Evolutionary conservation across 768 basidiomycete genomes (phyloP), one percentile per base, ranked within the genome.

Genomic region (Mycena epipterygia): DNA sequence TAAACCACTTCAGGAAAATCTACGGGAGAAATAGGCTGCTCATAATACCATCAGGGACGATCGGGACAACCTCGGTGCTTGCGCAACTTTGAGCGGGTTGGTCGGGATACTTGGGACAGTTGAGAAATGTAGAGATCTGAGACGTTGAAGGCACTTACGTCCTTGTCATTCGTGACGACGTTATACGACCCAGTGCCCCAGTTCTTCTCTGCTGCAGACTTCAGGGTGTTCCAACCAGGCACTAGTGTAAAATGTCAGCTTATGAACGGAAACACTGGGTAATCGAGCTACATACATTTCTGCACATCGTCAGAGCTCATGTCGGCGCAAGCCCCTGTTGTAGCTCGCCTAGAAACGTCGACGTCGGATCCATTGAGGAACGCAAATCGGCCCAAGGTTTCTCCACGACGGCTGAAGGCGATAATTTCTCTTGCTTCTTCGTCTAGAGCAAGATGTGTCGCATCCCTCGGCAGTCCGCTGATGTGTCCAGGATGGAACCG

Each of bases 191-290:
- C 46, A 3, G 5, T 53, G 12, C 52, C 52, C 52, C 52, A 53
- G 56, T 58, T 58, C 23, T 19, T 52, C 30, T 70, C 58, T 5
- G 68, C 68, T 12, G 56, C 53, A n/a, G 35, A 9, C 25, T 70
- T 59, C 23, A 70, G 19, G 3, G 68, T 59, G 14, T 59, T 58
- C 68, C 68, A 70, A 5, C 68, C 68, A 25, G 68, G 68, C 21
- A 64, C 52, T 63, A 51, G 16, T n/a, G 1, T 3, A 39, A 9
- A 8, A 39, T 9, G 29, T 19, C 17, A 23, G 39, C 9, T n/a
- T 6, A 48, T 14, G 13, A 29, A 13, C n/a, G 16, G 16, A 16
- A 39, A 39, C 8, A 9, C 37, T 39, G 9, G 19, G n/a, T n/a
- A 17, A 5, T 3, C 32, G 27, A 25, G 14, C 3, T 12, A 27